Base-by-base conservation (phyloP, 2,329 filamentous ascomycete species). In the Chaetothyriales sp. region DNA sequence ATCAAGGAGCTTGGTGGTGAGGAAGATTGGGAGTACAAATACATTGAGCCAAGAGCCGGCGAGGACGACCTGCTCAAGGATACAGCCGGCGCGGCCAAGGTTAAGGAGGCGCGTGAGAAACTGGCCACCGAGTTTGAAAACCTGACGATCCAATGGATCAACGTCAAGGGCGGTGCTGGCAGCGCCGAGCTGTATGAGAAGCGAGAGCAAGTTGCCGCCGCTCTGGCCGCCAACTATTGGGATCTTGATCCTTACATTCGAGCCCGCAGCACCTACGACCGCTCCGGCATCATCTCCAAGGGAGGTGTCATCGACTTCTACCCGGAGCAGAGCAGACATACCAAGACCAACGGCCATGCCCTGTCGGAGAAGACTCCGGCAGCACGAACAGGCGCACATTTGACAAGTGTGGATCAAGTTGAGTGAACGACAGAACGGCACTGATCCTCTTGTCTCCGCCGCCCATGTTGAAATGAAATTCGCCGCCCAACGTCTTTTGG, bases 1-100 rank as follows among this genome's bases (percentile, higher is more conserved):
- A 77, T 83, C 53, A 85, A 83, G 61, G 89, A 95, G 55, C 75
- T 95, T 2, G 90, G 88, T 19, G 92, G 92, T 46, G 78, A 84
- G 5, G 88, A 95, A 59, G 74, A 88, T 56, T 96, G 84, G 81
- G 73, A 78, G 47, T 96, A 95, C 68, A 70, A 77, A 56, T 98
- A 93, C 63, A 68, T 81, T 20, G 89, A 96, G 66, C 86, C 89
- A 0, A 62, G 75, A 1, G 64, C 75, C 0, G 83, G 79, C 26
- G 92, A 98, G 68, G 92, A 96, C 64, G 77, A 78, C 48, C 68
- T 67, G 52, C 84, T 94, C 78, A 77, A 83, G 59, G 75, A 81
- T 78, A 85, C 72, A 0, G 74, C 67, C 12, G 80, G 80, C 0
- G 74, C 78, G 48, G 79, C 86, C 48, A 73, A 71, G 49, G 68